Conservation (phyloP, 345 rosid genomes). For the Gossypium turneri region DNA sequence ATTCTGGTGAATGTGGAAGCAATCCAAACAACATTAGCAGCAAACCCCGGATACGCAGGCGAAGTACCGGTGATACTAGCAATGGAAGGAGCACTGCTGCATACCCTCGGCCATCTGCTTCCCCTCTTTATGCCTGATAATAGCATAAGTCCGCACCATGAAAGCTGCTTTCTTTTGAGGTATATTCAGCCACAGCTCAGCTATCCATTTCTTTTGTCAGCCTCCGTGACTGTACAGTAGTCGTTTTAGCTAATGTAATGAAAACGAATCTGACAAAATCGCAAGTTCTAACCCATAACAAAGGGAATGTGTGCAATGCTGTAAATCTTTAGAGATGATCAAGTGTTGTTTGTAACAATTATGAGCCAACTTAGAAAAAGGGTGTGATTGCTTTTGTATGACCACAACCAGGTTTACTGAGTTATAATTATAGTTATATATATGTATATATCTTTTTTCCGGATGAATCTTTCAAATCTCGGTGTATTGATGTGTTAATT, state of each 20-base stretch:
- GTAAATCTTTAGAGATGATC: not conserved
- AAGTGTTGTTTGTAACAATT: constrained; percentile 15
- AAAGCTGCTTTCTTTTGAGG: not conserved
- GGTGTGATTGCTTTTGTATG: constrained; percentile 4
- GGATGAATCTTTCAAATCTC: not conserved
- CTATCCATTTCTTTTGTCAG: not conserved
- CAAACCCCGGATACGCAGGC: constrained; percentile 43
- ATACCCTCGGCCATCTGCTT: constrained; percentile 75
- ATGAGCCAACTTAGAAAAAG: constrained; percentile 14
- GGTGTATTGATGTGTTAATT: too few relatives aligned
- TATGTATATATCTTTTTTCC: too few relatives aligned
- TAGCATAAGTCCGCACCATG: not conserved
- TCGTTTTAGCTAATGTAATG: constrained; percentile 25
- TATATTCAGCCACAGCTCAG: not conserved
- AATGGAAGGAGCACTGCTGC: constrained; percentile 28
- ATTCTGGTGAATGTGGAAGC: constrained; percentile 35
- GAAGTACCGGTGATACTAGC: constrained; percentile 57
- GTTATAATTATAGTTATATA: too few relatives aligned
- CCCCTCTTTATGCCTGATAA: constrained; percentile 55
- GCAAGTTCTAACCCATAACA: constrained; percentile 13
- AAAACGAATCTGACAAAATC: not conserved
- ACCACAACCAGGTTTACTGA: not conserved
- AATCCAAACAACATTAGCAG: constrained; percentile 17
- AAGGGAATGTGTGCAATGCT: not conserved
- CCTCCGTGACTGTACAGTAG: constrained; percentile 36